These are phyloP conservation scores for Lachnellula arida DNA, from an alignment of 2,329 filamentous ascomycete species.

Conservation along the genomic window DNA sequence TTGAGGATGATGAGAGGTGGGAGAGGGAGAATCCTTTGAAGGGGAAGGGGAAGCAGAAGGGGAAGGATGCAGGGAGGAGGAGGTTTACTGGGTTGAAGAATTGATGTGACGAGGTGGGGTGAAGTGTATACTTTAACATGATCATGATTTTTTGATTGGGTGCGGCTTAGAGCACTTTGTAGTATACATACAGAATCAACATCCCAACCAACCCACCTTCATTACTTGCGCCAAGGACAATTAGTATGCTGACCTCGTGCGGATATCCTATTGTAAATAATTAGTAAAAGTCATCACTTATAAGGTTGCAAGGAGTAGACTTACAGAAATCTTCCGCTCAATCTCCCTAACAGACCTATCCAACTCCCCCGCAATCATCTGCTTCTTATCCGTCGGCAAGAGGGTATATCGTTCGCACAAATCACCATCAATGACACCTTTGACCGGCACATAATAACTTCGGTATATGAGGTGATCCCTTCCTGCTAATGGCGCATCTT, in stretches of 20 bases:
- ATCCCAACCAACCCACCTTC: neutral
- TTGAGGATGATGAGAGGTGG: slow-evolving; percentile 70
- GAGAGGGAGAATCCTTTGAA: slow-evolving; percentile 61
- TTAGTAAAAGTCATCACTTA: slow-evolving; percentile 16
- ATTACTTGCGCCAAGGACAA: slow-evolving; percentile 4
- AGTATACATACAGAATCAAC: slow-evolving; percentile 21
- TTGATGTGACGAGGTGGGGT: neutral
- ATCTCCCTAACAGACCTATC: slow-evolving; percentile 90
- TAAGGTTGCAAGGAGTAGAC: slow-evolving; percentile 20
- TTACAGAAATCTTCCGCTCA: slow-evolving; percentile 84
- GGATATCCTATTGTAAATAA: slow-evolving; percentile 43
- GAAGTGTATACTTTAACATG: slow-evolving; percentile 1
- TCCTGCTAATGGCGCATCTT: slow-evolving; percentile 84
- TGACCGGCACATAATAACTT: slow-evolving; percentile 92
- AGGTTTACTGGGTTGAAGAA: slow-evolving; percentile 27
- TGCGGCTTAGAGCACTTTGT: slow-evolving; percentile 12
- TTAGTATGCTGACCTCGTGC: slow-evolving; percentile 50
- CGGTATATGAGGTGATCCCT: slow-evolving; percentile 95
- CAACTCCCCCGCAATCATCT: slow-evolving; percentile 88
- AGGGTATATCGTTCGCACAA: slow-evolving; percentile 88
- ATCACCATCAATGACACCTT: slow-evolving; percentile 95
- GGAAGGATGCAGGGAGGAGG: slow-evolving; percentile 27
- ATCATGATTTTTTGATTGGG: slow-evolving; percentile 18
- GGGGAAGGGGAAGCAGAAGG: slow-evolving; percentile 36
- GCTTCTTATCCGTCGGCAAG: slow-evolving; percentile 82